A percentile compares a stretch with the other conserved stretches of the same genome.
Conservation (phyloP, 2,329 filamentous ascomycete genomes). For the Leptoxyphium fumago region DNA sequence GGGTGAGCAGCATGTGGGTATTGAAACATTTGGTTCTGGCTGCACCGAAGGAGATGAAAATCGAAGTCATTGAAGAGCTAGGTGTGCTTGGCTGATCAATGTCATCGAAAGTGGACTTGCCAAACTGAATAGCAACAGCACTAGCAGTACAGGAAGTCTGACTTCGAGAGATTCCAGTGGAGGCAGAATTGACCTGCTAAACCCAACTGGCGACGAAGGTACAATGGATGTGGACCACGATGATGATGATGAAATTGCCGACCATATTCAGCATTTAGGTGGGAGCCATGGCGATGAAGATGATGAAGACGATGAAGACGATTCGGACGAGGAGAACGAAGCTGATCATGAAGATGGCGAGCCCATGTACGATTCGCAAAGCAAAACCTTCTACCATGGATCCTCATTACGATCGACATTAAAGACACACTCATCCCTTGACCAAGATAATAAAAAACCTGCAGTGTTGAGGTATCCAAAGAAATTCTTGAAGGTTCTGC, state of each 20-base stretch:
- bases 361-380: slow-evolving; percentile 27
- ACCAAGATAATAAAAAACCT: background rate
- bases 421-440: slow-evolving; percentile 4
- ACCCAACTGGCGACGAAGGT: slow-evolving; percentile 23
- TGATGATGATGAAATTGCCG: no score
- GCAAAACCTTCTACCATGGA: slow-evolving; percentile 21
- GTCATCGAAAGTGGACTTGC: slow-evolving; percentile 49
- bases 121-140: slow-evolving; percentile 33
- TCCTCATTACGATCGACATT: slow-evolving; percentile 21
- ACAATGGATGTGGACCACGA: slow-evolving; percentile 17
- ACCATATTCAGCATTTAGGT: background rate
- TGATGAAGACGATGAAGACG: slow-evolving; percentile 16
- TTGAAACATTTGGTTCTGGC: slow-evolving; percentile 77
- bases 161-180: slow-evolving; percentile 43
- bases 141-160: slow-evolving; percentile 12
- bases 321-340: slow-evolving; percentile 9
- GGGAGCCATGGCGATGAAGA: background rate
- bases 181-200: slow-evolving; percentile 45
- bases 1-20: slow-evolving; percentile 81
- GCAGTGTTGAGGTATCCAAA: background rate
- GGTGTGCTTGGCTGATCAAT: slow-evolving; percentile 65
- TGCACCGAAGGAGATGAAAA: slow-evolving; percentile 57
- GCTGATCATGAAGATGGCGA: slow-evolving; percentile 30
- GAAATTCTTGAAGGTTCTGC: slow-evolving; percentile 1
- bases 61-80: slow-evolving; percentile 61